Evolutionary conservation across 805 yeast genomes (phyloP).

Genomic region (Naumovozyma dairenensis): DNA sequence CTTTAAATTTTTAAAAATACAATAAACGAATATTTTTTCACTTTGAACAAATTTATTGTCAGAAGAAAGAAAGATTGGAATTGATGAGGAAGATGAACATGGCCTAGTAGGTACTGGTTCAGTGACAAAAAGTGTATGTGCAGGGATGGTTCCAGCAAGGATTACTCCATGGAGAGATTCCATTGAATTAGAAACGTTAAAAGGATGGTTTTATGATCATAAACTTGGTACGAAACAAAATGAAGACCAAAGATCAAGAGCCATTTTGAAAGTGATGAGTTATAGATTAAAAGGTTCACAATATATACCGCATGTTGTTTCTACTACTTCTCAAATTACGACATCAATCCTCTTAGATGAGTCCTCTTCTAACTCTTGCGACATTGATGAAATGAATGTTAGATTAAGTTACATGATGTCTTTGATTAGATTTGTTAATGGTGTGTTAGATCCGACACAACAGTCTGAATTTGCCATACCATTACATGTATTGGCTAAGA

Average conservation of each 20-base stretch:
- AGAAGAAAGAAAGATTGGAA: too few species aligned
- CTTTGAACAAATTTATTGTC: too few species aligned
- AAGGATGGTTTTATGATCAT: slow-evolving; percentile 44
- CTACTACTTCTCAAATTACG: slow-evolving; percentile 49
- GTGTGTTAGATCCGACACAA: slow-evolving; percentile 79
- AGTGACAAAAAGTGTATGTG: not conserved
- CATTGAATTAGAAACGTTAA: slow-evolving; percentile 38
- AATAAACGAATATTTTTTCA: too few species aligned
- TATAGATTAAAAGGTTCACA: slow-evolving; percentile 45
- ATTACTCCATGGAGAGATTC: slow-evolving; percentile 32
- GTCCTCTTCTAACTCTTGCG: slow-evolving; percentile 28
- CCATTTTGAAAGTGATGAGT: slow-evolving; percentile 43
- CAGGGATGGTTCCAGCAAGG: slow-evolving; percentile 20
- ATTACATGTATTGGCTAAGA: slow-evolving; percentile 60
- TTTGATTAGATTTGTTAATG: slow-evolving; percentile 80
- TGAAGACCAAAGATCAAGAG: slow-evolving; percentile 30
- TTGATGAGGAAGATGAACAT: too few species aligned
- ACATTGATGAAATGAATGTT: slow-evolving; percentile 19
- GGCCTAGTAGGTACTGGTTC: too few species aligned
- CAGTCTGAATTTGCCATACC: slow-evolving; percentile 72
- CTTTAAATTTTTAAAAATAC: too few species aligned
- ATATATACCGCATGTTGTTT: slow-evolving; percentile 61
- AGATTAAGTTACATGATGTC: slow-evolving; percentile 62
- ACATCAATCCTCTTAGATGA: slow-evolving; percentile 38
- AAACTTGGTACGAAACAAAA: slow-evolving; percentile 8